Base-by-base conservation (phyloP, 352 stramenopile species). In the Globisporangium perplexum region DNA sequence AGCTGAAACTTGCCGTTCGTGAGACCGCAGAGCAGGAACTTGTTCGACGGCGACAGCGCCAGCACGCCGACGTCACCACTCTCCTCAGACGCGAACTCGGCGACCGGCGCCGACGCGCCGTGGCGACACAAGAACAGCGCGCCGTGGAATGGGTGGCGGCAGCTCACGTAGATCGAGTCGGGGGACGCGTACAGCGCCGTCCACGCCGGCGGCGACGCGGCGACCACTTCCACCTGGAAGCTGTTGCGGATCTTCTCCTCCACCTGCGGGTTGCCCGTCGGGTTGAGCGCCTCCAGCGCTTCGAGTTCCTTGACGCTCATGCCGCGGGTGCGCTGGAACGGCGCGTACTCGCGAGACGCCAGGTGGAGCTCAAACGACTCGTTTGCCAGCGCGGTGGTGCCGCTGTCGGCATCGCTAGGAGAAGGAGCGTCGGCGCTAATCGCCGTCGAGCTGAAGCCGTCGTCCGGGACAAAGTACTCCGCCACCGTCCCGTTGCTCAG, bases 1-100 rank as follows among this genome's bases (percentile, higher is more conserved):
- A 97, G 41, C 33, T 91, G 80, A 46, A 96, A 87, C 42, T 82
- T 85, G 51, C 88, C 88, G 49, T 95, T 93, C 3, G 71, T 71
- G 46, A 88, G 65, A 2, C 83, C 81, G 31, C 74, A 88, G 8
- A 96, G 49, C 36, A 96, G 44, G 48, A 94, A 95, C 26, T 78
- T 68, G 8, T 77, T 56, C 14, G 72, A 86, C 18, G 59, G 50
- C 26, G 77, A 90, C 17, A 75, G 53, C 18, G 61, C 50, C 17
- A 93, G 53, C 8, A 62, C 68, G 3, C 59, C 66, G 22, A 88
- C 75, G 24, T 70, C 53, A 0, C 63, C 60, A 18, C 46, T 60
- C 17, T 59, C 50, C 31, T 81, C 66, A 6, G 68, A 74, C 31
- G 76, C 74, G 24, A 79, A 65, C 53, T 85, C 74, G 14, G 68